Evolutionary conservation across 1,139 yeast genomes (phyloP), one percentile per base, ranked within the genome.

Genomic region (Pichia sp.): DNA sequence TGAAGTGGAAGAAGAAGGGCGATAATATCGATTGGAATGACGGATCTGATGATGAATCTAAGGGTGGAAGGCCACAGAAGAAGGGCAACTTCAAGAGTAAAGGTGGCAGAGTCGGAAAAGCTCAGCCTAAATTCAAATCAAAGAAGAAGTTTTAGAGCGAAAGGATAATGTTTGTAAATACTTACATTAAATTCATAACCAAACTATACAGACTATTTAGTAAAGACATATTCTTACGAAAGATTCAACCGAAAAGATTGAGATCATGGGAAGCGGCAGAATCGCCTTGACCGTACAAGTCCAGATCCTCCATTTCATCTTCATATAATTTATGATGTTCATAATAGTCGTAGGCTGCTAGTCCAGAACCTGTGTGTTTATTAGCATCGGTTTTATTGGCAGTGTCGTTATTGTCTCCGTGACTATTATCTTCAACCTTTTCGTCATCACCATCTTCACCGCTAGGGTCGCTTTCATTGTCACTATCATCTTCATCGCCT

Each of bases 1-100:
- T 91, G 78, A 92, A 91, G 73, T 93, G 83, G 74, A 88, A 86
- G 73, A 85, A 84, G 70, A 77, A 78, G 34, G 30, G 34, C 49
- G 78, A 79, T 53, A 81, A 81, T 50, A 79, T 75, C 53, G 82
- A 79, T 58, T 80, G 74, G 63, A 81, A 75, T 52, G 80, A 73
- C 41, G 71, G 61, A 27, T 49, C 54, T 8, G 57, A 55, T 31
- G 57, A 50, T 50, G 59, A 59, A 48, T 43, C 54, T 12, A 46
- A 41, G n/a, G 50, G 2, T 2, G 12, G 12, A 31, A 31, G 20
- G 24, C 55, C 54, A 10, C 46, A 53, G 9, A 51, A 41, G 14
- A 50, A 30, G 1, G 56, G 42, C 16, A 51, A 50, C 14, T 48
- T 49, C 14, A 56, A 52, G 46, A 41, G 49, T 31, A 56, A 51